Base-by-base conservation (phyloP, 768 basidiomycete genomes). In the Leccinum longicurvipes region DNA sequence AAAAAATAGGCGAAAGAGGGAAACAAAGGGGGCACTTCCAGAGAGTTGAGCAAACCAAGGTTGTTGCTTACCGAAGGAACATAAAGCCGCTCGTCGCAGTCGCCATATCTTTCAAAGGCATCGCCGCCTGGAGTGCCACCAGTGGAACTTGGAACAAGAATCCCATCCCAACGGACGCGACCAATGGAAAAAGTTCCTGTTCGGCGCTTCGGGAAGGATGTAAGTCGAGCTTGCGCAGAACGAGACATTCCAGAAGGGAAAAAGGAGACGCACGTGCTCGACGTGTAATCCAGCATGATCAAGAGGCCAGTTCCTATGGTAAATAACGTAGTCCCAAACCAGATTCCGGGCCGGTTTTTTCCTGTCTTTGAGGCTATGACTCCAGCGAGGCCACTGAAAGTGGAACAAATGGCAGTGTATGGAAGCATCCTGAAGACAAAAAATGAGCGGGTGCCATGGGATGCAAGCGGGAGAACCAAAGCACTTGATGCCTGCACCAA, bases 61-160 rank as follows among this genome's bases (percentile, higher is more conserved):
- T 14, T 10, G 3, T 28, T 15, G 15, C 48, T 32, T 65, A 83
- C 82, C 87, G 78, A 59, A 92, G 75, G 65, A 93, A 85, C 23
- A 81, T 79, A 60, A 86, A 87, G 0, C 87, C 82, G 1, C 84
- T 84, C 83, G 56, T 89, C 66, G 4, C 88, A 78, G 90, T 89
- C 1, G 91, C 89, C 89, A 93, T 91, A 59, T 91, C 89, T 57
- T 83, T 84, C 24, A 86, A 65, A 2, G 91, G 91, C 90, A 93
- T 93, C 0, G 90, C 85, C 14, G 89, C 87, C 70, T 93, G 91
- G n/a, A 93, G 70, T 10, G 78, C 86, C 55, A 91, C 86, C 14
- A 91, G 72, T 1, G 88, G 89, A 1, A 72, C 67, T 75, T 84
- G 81, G 77, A 87, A 86, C 41, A 91, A 69, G 60, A 77, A 79